phyloP scores from a whole-genome alignment of 2,329 filamentous ascomycete genomes.

The Akanthomyces uredinophilus region DNA sequence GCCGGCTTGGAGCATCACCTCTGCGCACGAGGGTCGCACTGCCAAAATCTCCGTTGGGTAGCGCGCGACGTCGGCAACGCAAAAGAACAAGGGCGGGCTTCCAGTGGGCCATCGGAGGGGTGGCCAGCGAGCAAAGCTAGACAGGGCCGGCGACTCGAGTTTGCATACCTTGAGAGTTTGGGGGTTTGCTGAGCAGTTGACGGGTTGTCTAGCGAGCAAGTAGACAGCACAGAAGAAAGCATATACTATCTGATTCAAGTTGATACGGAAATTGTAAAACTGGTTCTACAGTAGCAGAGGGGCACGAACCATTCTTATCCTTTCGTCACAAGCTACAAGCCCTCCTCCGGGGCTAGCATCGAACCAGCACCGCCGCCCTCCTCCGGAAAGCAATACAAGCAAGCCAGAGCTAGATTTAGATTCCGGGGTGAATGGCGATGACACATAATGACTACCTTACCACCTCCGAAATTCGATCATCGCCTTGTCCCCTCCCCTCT shows the following conservation, averaged over 20 bases:
- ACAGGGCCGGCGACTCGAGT: not conserved
- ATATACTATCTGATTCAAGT: no score
- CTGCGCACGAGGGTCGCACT: not conserved
- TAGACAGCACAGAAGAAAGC: no score
- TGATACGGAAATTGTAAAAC: not conserved
- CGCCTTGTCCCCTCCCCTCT: not conserved
- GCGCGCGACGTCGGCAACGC: not conserved
- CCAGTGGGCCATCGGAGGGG: slow-evolving; percentile 7
- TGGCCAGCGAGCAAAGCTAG: not conserved
- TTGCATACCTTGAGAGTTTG: slow-evolving; percentile 3
- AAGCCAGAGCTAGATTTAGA: not conserved
- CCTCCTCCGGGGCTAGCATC: not conserved
- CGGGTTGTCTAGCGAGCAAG: not conserved
- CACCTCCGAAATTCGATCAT: not conserved
- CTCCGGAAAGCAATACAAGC: not conserved
- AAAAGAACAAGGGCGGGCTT: not conserved
- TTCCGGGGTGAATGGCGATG: not conserved
- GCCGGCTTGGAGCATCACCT: not conserved
- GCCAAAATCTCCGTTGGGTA: not conserved
- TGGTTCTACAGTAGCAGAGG: not conserved
- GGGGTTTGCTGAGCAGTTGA: not conserved
- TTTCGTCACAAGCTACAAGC: not conserved
- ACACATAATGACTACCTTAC: slow-evolving; percentile 12
- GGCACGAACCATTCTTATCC: not conserved
- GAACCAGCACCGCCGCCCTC: not conserved